Percentiles rank a stretch among this genome's conserved stretches.
Evolutionary conservation across 768 basidiomycete species (phyloP).

Genomic region (Hypsizygus marmoreus): DNA sequence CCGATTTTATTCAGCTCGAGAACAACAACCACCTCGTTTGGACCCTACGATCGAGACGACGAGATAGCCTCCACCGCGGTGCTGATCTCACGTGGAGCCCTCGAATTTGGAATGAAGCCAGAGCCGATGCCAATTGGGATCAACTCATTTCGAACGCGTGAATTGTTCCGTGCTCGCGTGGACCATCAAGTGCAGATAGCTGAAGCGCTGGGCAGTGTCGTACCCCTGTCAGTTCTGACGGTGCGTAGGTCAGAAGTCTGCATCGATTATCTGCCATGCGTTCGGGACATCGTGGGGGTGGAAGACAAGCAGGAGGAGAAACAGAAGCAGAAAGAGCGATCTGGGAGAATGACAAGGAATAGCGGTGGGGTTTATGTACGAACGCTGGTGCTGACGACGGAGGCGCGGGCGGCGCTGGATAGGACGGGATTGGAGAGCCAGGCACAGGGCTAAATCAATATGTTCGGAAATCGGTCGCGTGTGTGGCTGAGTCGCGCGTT

Average conservation of each 20-base stretch:
- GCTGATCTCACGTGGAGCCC: conserved; percentile 47
- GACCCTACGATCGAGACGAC: conserved; percentile 42
- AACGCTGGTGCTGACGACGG: conserved; percentile 39
- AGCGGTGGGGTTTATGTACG: conserved; percentile 48
- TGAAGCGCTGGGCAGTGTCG: conserved; percentile 48
- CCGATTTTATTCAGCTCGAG: conserved; percentile 37
- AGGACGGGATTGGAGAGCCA: conserved; percentile 22
- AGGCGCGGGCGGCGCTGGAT: conserved; percentile 34
- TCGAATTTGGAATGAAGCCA: conserved; percentile 29
- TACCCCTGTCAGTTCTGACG: conserved; percentile 42
- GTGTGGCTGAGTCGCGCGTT: conserved; percentile 27
- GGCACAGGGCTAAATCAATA: conserved; percentile 15
- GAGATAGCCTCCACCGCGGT: conserved; percentile 51
- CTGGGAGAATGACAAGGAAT: conserved; percentile 58
- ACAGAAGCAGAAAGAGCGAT: conserved; percentile 22
- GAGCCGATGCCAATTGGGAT: conserved; percentile 30
- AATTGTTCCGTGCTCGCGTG: conserved; percentile 43
- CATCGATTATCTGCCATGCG: conserved; percentile 71
- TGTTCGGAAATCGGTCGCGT: conserved; percentile 21
- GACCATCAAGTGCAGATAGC: conserved; percentile 44
- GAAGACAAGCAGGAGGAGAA: conserved; percentile 59
- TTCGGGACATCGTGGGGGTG: conserved; percentile 61
- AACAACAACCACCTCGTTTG: conserved; percentile 24
- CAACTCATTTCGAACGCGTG: conserved; percentile 33
- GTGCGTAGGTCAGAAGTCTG: conserved; percentile 50